Evolutionary conservation across 805 yeast genomes (phyloP), one percentile per base, ranked within the genome.

Genomic region (Candida wancherniae): DNA sequence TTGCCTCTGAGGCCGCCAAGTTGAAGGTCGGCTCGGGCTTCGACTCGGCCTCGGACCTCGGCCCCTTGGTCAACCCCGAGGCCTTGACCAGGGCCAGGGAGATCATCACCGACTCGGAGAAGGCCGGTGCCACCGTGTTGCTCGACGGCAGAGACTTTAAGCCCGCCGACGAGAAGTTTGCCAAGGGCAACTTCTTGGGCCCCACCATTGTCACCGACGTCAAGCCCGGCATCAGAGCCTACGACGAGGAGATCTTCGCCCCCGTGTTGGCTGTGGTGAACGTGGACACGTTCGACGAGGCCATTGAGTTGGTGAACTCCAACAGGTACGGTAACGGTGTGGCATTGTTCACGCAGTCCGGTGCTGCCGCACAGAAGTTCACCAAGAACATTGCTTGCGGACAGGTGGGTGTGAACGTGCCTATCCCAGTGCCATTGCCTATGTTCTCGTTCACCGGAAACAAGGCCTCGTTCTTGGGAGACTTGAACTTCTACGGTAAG

Each of bases 361-460:
- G 88, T 9, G 63, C 81, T 14, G 63, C 73, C n/a, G 82, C 84
- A 4, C 80, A 78, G 56, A 74, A 75, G 52, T 80, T 81, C 65
- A 78, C 72, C 53, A 75, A 69, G 58, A 69, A 75, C 42, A 73
- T 80, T 40, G 82, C 78, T 37, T 76, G 80, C 34, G 88, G 88
- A 19, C 87, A 80, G 58, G 83, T 80, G 29, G 88, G 88, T 34
- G 68, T 80, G 45, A 80, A 80, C 48, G 85, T 80, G 21, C 87
- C 88, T 10, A 81, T 80, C 39, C 88, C 88, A 4, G 88, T 80
- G 12, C 88, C 88, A 29, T 63, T 81, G 54, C 87, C 88, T 37
- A 77, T 81, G 84, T 80, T 80, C 58, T 77, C 84, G 3, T 80
- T 80, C 63, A 81, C 88, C 9, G 88, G 88, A 16, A 75, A 74